Conservation (phyloP, 192 early-diverging fungal genomes). For the Linderina pennispora region DNA sequence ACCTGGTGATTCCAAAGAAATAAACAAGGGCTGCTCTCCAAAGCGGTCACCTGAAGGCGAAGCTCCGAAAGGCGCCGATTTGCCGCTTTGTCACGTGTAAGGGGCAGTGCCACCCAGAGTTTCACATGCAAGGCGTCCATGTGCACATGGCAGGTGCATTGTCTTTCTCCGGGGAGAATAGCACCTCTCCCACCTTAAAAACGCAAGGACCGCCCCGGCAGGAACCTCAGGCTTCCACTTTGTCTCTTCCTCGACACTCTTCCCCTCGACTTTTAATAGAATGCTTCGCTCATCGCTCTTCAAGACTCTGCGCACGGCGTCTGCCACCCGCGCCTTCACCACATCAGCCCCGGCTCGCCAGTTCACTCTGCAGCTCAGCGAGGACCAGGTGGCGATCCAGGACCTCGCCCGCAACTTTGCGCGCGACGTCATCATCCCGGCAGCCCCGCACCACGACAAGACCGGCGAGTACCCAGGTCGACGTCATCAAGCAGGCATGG, state of each 20-base stretch:
- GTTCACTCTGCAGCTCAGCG: slow-evolving; percentile 64
- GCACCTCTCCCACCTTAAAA: no score
- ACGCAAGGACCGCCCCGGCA: no score
- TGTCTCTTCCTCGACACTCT: background rate
- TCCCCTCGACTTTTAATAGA: background rate
- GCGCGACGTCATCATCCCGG: slow-evolving; percentile 80
- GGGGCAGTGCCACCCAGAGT: no score
- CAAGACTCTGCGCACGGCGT: slow-evolving; percentile 17
- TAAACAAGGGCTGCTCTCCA: no score
- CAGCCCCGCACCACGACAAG: slow-evolving; percentile 88
- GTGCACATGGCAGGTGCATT: no score
- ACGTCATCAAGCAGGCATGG: slow-evolving; percentile 85
- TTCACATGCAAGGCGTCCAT: no score
- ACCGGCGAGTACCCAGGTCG: slow-evolving; percentile 89
- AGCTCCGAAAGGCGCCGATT: no score
- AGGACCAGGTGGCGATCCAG: slow-evolving; percentile 82
- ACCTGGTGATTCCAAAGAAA: no score
- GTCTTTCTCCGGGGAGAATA: no score
- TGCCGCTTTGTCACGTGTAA: no score
- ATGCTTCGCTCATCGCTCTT: slow-evolving; percentile 34
- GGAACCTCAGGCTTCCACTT: no score
- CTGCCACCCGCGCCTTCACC: slow-evolving; percentile 36
- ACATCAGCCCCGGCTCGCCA: slow-evolving; percentile 6
- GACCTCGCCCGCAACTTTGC: slow-evolving; percentile 88
- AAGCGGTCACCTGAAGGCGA: no score